Evolutionary conservation across 768 basidiomycete genomes (phyloP), one percentile per base, ranked within the genome.

Genomic region (Tulasnella sp.): DNA sequence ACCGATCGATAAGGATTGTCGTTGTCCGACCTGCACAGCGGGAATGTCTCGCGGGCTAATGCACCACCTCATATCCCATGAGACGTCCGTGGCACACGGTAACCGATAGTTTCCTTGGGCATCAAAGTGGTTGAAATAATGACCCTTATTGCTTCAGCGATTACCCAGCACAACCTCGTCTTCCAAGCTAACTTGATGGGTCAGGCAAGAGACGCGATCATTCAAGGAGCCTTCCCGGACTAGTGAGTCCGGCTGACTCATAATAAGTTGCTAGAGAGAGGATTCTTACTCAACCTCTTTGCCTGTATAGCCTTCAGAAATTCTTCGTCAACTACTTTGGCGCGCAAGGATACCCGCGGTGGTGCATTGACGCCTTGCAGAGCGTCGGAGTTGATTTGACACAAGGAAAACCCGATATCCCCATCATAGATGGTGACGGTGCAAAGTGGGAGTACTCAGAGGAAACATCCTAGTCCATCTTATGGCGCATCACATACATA

Each of bases 141-240:
- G 38, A 7, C 4, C 27, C 31, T 30, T 48, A 10, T 27, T 15
- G 5, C 5, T n/a, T 17, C 38, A 92, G 89, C 86, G 24, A 70
- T 91, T 57, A 90, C 89, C 2, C 76, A 84, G 60, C 89, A 91
- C 65, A 92, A 92, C 68, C 74, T 91, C 61, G 80, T 82, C 43
- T 92, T 91, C 72, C 87, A 92, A 73, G 90, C 89, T 17, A 82
- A 80, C 63, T 73, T 93, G 9, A 90, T 93, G 87, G 86, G 87
- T n/a, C 75, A 79, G 27, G 87, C 85, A 43, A 76, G 91, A 55
- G 79, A 86, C 64, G 86, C 91, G 2, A 92, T 93, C 64, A 68
- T 91, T 60, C 76, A 77, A 29, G 87, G 83, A 38, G 79, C 73
- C 10, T 94, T 90, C 70, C 92, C 91, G 1, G 74, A 78, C 52